phyloP scores from a whole-genome alignment of 805 yeast species.

The Candida adriatica region DNA sequence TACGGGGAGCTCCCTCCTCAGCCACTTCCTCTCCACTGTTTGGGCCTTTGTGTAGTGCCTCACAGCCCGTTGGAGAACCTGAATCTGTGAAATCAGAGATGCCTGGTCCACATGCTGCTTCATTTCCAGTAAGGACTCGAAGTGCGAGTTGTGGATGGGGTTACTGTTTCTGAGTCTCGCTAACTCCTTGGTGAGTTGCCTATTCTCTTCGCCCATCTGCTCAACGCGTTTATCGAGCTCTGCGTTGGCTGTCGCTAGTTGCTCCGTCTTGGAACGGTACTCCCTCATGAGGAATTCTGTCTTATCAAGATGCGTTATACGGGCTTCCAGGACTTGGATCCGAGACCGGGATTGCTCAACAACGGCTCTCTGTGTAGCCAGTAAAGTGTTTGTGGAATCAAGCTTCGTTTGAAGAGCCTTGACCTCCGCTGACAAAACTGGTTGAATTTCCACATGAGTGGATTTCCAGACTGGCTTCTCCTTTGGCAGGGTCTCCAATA shows the following conservation, averaged over 20 bases:
- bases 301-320: slow-evolving; percentile 28
- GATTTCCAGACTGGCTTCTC: slow-evolving; percentile 1
- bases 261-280: slow-evolving; percentile 20
- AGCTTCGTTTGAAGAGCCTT: slow-evolving; percentile 1
- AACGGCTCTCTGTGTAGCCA: background rate
- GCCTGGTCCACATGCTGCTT: slow-evolving; percentile 27
- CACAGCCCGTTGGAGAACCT: slow-evolving; percentile 30
- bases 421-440: slow-evolving; percentile 1
- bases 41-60: slow-evolving; percentile 3
- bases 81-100: slow-evolving; percentile 38
- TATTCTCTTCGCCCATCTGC: slow-evolving; percentile 19
- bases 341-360: slow-evolving; percentile 40
- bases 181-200: slow-evolving; percentile 21
- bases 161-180: slow-evolving; percentile 23
- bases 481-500: slow-evolving; percentile 1
- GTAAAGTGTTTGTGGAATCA: background rate
- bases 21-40: slow-evolving; percentile 6
- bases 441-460: background rate
- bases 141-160: slow-evolving; percentile 23
- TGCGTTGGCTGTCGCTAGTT: slow-evolving; percentile 8
- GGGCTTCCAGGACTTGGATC: slow-evolving; percentile 37
- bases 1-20: slow-evolving; percentile 7
- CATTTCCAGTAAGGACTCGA: slow-evolving; percentile 29
- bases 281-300: slow-evolving; percentile 24
- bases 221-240: slow-evolving; percentile 11